phyloP scores from a whole-genome alignment of 2,329 filamentous ascomycete genomes.

The Aspergillus ibericus region DNA sequence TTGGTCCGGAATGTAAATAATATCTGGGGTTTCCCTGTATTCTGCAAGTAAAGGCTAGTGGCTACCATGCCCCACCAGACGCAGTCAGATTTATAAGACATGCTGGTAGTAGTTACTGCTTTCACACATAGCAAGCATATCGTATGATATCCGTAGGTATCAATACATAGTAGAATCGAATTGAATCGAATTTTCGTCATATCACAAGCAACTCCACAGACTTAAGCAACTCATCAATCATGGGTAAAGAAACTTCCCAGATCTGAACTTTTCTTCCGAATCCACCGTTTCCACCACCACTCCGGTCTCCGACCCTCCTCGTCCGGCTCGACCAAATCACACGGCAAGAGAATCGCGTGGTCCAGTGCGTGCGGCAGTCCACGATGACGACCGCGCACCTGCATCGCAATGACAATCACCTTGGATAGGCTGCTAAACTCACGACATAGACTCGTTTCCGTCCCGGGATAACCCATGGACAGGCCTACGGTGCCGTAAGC shows the following conservation, averaged over 20 bases:
- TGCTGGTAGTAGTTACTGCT: too few relatives aligned
- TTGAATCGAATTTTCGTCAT: too few relatives aligned
- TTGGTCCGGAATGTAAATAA: too few relatives aligned
- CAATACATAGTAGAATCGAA: too few relatives aligned
- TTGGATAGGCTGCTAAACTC: constrained; percentile 71
- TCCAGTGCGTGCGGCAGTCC: constrained; percentile 65
- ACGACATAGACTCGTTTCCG: constrained; percentile 75
- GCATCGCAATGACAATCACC: constrained; percentile 64
- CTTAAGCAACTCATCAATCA: neutral
- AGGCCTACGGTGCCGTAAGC: constrained; percentile 91
- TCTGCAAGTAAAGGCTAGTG: too few relatives aligned
- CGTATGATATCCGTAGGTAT: too few relatives aligned
- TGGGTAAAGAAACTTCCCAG: constrained; percentile 11
- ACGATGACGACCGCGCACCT: constrained; percentile 62
- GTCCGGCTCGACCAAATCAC: constrained; percentile 40
- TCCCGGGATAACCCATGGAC: constrained; percentile 71
- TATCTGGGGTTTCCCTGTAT: too few relatives aligned
- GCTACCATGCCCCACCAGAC: too few relatives aligned
- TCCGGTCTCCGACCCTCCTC: constrained; percentile 7
- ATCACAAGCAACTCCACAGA: too few relatives aligned
- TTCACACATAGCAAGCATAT: too few relatives aligned
- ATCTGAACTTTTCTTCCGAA: constrained; percentile 12
- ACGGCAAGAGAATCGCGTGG: constrained; percentile 64
- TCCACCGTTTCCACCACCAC: constrained; percentile 21
- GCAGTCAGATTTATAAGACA: too few relatives aligned